Conservation (phyloP, 164 flowering plant genomes). For the Stephania japonica region DNA sequence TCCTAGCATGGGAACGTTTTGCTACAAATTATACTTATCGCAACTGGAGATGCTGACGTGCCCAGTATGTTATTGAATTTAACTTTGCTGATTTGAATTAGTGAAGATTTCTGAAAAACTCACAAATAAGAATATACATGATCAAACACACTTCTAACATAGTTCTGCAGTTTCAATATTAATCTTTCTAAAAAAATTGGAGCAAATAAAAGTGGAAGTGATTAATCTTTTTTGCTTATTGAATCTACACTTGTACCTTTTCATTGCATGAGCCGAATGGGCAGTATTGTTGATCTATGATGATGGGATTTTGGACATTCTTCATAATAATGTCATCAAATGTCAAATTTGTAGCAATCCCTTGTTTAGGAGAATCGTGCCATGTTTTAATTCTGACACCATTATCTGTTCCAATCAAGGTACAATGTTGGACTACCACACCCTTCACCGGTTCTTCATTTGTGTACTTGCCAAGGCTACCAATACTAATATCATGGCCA, state of each 20-base stretch:
- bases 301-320: slow-evolving; percentile 47
- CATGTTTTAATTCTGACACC: slow-evolving; percentile 59
- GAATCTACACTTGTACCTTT: background rate
- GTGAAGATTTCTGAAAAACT: slow-evolving; percentile 18
- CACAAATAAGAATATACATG: background rate
- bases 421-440: slow-evolving; percentile 33
- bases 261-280: slow-evolving; percentile 12
- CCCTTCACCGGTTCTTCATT: slow-evolving; percentile 40
- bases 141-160: too few relatives aligned
- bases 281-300: slow-evolving; percentile 62
- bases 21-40: slow-evolving; percentile 24
- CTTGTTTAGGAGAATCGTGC: slow-evolving; percentile 16
- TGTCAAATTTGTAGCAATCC: slow-evolving; percentile 27
- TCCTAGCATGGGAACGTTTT: slow-evolving; percentile 17
- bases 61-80: slow-evolving; percentile 23
- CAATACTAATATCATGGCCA: slow-evolving; percentile 58
- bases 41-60: slow-evolving; percentile 17
- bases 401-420: slow-evolving; percentile 38
- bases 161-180: too few relatives aligned
- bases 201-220: background rate
- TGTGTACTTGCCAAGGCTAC: slow-evolving; percentile 54
- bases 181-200: background rate
- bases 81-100: slow-evolving; percentile 20
- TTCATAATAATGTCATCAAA: slow-evolving; percentile 42
- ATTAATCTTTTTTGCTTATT: background rate